phyloP scores from a whole-genome alignment of 1,139 yeast species.

The Diutina pseudorugosa region DNA sequence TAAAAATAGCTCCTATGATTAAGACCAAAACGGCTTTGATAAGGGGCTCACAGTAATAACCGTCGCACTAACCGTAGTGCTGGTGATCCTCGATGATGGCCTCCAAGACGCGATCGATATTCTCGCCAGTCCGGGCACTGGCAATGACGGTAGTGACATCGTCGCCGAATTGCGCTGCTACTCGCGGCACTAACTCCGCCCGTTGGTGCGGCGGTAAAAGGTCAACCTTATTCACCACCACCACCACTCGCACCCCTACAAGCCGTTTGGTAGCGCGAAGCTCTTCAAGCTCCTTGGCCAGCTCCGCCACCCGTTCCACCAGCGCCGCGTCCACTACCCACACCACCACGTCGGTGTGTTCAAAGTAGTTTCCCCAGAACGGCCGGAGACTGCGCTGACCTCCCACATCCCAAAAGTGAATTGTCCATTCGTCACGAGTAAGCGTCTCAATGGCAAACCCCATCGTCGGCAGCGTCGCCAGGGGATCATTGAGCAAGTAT shows the following conservation, averaged over 20 bases:
- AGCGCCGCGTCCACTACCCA: conserved; percentile 85
- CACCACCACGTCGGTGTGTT: conserved; percentile 67
- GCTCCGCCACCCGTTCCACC: conserved; percentile 50
- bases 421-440: conserved; percentile 15
- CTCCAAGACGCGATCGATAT: background rate
- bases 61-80: no score
- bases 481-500: conserved; percentile 36
- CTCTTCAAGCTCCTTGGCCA: conserved; percentile 47
- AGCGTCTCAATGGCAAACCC: conserved; percentile 39
- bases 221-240: conserved; percentile 50
- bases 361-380: conserved; percentile 88
- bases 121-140: background rate
- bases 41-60: no score
- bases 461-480: conserved; percentile 37
- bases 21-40: no score
- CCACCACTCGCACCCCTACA: conserved; percentile 48
- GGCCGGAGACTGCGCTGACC: conserved; percentile 72
- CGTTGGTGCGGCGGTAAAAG: conserved; percentile 14
- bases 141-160: background rate
- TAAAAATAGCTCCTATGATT: no score
- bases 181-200: conserved; percentile 6
- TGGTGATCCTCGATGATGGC: background rate
- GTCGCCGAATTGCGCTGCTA: background rate
- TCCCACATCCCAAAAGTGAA: conserved; percentile 76
- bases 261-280: conserved; percentile 58